phyloP scores from a whole-genome alignment of 192 early-diverging fungal genomes.

The Gonapodya prolifera region DNA sequence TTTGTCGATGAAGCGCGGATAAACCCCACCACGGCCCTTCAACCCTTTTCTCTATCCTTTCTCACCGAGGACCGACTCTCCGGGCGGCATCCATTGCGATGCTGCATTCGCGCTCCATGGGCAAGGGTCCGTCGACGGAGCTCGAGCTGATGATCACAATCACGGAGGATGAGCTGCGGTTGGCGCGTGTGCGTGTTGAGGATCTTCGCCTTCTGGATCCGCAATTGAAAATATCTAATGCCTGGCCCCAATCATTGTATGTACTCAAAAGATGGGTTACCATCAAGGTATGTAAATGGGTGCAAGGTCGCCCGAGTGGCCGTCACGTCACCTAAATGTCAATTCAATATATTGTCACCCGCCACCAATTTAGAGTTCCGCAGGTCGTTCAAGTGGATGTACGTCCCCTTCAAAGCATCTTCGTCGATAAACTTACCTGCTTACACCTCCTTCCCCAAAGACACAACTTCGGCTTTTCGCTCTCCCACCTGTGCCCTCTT shows the following conservation, averaged over 20 bases:
- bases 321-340: not conserved
- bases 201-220: not conserved
- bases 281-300: not conserved
- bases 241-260: not conserved
- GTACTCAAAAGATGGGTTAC: not conserved
- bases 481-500: not conserved
- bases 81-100: too few species aligned
- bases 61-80: too few species aligned
- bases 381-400: not conserved
- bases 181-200: not conserved
- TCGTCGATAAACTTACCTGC: not conserved
- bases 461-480: not conserved
- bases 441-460: not conserved
- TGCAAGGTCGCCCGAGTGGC: not conserved
- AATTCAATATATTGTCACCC: not conserved
- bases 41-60: too few species aligned
- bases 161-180: not conserved
- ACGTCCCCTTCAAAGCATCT: not conserved
- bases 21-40: too few species aligned
- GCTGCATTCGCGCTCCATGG: too few species aligned
- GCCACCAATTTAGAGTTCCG: not conserved
- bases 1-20: too few species aligned
- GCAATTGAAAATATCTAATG: not conserved
- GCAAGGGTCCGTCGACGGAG: too few species aligned
- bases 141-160: not conserved